These are phyloP conservation scores for Amanita subjunquillea DNA, from an alignment of 768 basidiomycete genomes.

Conservation along the genomic window DNA sequence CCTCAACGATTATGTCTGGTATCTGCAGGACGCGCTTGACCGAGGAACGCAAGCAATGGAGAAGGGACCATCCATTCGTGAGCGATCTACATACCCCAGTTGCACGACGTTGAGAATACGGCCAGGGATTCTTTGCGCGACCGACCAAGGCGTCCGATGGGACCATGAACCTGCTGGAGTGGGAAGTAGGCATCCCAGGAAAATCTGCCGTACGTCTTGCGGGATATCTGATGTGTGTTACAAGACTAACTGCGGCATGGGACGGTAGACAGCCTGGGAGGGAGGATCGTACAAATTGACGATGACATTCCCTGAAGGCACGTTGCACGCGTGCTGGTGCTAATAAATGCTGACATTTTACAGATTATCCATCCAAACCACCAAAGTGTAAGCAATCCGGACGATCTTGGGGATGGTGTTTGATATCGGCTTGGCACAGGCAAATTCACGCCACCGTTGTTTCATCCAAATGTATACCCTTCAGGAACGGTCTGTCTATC, in stretches of 20 bases:
- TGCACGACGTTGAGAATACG: neutral
- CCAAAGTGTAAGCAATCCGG: conserved; percentile 62
- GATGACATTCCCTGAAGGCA: conserved; percentile 97
- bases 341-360: neutral
- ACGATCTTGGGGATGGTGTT: neutral
- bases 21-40: conserved; percentile 89
- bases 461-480: conserved; percentile 98
- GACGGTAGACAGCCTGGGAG: conserved; percentile 85
- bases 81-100: conserved; percentile 21
- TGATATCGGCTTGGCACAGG: conserved; percentile 34
- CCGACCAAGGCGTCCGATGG: conserved; percentile 87
- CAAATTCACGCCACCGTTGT: conserved; percentile 92
- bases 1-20: conserved; percentile 55
- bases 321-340: neutral
- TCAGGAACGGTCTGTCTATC: conserved; percentile 98
- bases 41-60: conserved; percentile 98
- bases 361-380: conserved; percentile 93
- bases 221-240: conserved; percentile 9
- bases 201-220: conserved; percentile 62
- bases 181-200: conserved; percentile 99
- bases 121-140: conserved; percentile 93
- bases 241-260: conserved; percentile 3
- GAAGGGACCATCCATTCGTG: conserved; percentile 98
- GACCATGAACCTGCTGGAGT: conserved; percentile 92
- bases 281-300: conserved; percentile 88